Conservation (phyloP, 441 rosid species). For the Breynia disticha region DNA sequence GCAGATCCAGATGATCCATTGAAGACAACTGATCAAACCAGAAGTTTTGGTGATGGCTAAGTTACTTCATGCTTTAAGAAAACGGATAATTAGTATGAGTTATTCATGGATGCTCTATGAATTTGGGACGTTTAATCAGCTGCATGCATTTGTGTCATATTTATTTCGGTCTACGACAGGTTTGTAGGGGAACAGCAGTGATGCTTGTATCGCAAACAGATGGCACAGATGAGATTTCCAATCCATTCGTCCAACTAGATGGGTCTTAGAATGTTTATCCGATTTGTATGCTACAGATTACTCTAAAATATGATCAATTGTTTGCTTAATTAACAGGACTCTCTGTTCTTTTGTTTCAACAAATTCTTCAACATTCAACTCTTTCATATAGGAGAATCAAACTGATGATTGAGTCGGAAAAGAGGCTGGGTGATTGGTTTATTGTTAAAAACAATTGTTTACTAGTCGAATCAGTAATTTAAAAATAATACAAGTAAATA, state of each 20-base stretch:
- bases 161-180: slow-evolving; percentile 24
- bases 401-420: too few species aligned
- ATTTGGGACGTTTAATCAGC: not conserved
- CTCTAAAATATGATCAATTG: too few species aligned
- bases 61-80: not conserved
- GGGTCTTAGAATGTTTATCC: slow-evolving; percentile 61
- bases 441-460: too few species aligned
- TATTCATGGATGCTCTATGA: not conserved
- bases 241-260: slow-evolving; percentile 83
- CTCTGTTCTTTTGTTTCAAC: too few species aligned
- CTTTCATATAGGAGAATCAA: too few species aligned
- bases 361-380: too few species aligned
- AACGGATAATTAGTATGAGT: not conserved
- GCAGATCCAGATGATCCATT: slow-evolving; percentile 82
- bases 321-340: too few species aligned
- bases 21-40: slow-evolving; percentile 90
- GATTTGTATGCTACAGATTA: too few species aligned
- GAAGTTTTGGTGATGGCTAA: slow-evolving; percentile 21
- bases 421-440: too few species aligned
- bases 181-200: slow-evolving; percentile 90
- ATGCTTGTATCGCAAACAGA: slow-evolving; percentile 96
- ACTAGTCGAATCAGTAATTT: too few species aligned
- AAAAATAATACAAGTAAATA: too few species aligned
- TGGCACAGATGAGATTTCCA: slow-evolving; percentile 94
- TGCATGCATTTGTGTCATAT: not conserved